Base-by-base conservation (phyloP, 371 early-diverging fungal species). In the Actinomortierella ambigua region DNA sequence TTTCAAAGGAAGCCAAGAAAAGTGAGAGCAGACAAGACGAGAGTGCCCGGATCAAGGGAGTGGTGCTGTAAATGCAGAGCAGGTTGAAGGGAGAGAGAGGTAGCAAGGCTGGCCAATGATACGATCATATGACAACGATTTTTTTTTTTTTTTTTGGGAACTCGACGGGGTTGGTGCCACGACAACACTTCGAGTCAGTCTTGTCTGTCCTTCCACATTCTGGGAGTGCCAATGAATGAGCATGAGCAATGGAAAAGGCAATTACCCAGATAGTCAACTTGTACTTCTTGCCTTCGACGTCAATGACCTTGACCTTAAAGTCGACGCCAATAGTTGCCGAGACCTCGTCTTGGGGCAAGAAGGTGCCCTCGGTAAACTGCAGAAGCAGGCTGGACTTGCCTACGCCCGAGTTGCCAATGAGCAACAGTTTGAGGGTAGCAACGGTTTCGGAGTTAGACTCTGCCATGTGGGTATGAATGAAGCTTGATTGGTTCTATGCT, bases 241-340 rank as follows among this genome's bases (percentile, higher is more conserved):
- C 7, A 58, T 17, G 0, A 17, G 26, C 3, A 17, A 49, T 2
- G 20, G 6, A 41, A 15, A 14, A 4, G 17, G 6, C 1, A 66
- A 79, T 60, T 84, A 92, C 95, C 96, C 95, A 96, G 59, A 99
- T 97, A 13, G 99, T 98, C 59, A 99, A 86, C 80, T 99, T 99
- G 78, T 96, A 96, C 65, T 86, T 90, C 55, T 93, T 87, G 62
- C 85, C 91, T 53, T 97, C 93, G n/a, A 98, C 77, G 41, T 90
- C 86, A 63, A 98, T 85, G 68, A 95, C 90, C 79, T 96, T 98
- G 61, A 99, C 99, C 81, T 99, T 99, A 77, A 99, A 99, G 79
- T 99, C 99, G n/a, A 99, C 99, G 43, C 95, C 97, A 57, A 98
- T 97, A n/a, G 98, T 98, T 7, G 98, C 95, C 24, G 90, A 87